Evolutionary conservation across 1,139 yeast genomes (phyloP).

Genomic region (Schwanniomyces etchellsii): DNA sequence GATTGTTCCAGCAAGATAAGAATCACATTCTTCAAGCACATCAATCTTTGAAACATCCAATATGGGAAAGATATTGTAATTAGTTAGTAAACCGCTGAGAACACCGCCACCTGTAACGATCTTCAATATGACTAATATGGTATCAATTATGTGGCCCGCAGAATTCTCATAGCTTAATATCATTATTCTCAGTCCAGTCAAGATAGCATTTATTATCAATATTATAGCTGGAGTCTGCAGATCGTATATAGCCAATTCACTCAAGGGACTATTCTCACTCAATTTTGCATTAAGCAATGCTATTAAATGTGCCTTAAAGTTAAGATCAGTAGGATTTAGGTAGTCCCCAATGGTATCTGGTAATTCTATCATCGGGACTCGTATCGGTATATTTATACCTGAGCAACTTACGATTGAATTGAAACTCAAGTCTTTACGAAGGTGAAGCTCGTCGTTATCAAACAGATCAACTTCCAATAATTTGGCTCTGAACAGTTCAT

Average conservation of each 20-base stretch:
- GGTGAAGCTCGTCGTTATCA: slow-evolving; percentile 28
- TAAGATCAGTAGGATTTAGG: slow-evolving; percentile 40
- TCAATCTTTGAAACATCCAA: slow-evolving; percentile 59
- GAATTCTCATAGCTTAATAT: slow-evolving; percentile 52
- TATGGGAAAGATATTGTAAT: slow-evolving; percentile 53
- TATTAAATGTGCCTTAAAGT: slow-evolving; percentile 37
- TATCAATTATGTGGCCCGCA: slow-evolving; percentile 52
- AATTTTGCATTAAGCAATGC: slow-evolving; percentile 32
- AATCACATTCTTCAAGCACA: slow-evolving; percentile 45
- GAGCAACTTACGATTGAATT: slow-evolving; percentile 33
- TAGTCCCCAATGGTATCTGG: slow-evolving; percentile 44
- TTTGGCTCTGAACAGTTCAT: slow-evolving; percentile 33
- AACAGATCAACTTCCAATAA: slow-evolving; percentile 26
- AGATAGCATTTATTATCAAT: slow-evolving; percentile 48
- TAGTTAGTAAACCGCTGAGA: slow-evolving; percentile 41
- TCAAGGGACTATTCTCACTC: slow-evolving; percentile 22
- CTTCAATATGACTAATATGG: slow-evolving; percentile 47
- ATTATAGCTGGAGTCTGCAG: slow-evolving; percentile 55
- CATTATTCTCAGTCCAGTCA: slow-evolving; percentile 53
- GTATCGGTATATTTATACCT: slow-evolving; percentile 40
- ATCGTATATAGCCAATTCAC: slow-evolving; percentile 49
- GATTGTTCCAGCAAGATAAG: slow-evolving; percentile 62
- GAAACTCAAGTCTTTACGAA: slow-evolving; percentile 40
- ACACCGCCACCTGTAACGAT: slow-evolving; percentile 58
- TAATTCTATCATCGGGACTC: slow-evolving; percentile 35